Evolutionary conservation across 2,329 filamentous ascomycete genomes (phyloP).

Genomic region (Ophiostoma ulmi): DNA sequence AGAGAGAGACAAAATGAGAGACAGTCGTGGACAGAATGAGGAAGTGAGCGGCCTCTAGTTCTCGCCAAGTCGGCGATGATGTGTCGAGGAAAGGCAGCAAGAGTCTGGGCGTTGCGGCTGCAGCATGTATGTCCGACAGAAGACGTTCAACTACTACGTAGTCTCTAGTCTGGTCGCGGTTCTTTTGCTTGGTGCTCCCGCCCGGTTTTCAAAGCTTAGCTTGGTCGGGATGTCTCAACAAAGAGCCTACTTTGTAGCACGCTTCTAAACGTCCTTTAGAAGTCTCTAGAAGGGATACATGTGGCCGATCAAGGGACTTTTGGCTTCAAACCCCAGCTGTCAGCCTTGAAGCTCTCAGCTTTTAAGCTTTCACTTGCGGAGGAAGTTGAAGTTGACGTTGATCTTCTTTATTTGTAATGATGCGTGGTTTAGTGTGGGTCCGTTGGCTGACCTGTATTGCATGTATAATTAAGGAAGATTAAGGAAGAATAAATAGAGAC

Average conservation of each 20-base stretch:
- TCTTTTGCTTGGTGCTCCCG: background rate
- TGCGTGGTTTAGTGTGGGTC: background rate
- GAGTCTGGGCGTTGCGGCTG: background rate
- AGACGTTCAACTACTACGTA: background rate
- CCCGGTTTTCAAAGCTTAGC: background rate
- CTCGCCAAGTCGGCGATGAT: slow-evolving; percentile 4
- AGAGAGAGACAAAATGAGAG: background rate
- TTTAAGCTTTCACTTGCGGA: background rate
- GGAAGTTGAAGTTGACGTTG: background rate
- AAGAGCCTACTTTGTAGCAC: background rate
- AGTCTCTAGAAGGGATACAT: background rate
- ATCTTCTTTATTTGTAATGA: background rate
- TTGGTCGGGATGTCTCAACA: slow-evolving; percentile 1
- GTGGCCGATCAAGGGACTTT: background rate
- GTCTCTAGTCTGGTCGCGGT: background rate
- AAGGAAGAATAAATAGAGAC: no score
- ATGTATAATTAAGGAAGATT: background rate
- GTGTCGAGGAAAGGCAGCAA: background rate
- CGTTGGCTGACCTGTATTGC: background rate
- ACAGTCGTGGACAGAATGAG: background rate
- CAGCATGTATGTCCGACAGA: background rate
- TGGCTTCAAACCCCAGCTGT: background rate
- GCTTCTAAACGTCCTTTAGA: background rate
- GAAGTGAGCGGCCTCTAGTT: slow-evolving; percentile 2
- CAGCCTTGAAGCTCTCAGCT: background rate